phyloP scores from a whole-genome alignment of 2,329 filamentous ascomycete species.

The Pseudomassariella vexata region DNA sequence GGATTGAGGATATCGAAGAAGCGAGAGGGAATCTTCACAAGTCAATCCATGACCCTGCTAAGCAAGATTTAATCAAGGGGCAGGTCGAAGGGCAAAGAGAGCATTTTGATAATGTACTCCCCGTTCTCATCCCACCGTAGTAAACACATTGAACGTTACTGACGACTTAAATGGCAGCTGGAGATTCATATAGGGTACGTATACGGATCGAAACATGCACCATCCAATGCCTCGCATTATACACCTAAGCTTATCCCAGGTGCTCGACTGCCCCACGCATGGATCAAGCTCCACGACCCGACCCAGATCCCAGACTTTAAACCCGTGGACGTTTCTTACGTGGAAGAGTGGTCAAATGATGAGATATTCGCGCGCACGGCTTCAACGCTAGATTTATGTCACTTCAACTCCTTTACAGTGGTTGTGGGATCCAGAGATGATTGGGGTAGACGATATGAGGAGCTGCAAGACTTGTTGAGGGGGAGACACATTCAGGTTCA shows the following conservation, averaged over 20 bases:
- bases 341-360: slow-evolving; percentile 21
- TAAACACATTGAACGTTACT: background rate
- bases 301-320: slow-evolving; percentile 5
- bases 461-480: background rate
- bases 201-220: slow-evolving; percentile 27
- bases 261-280: slow-evolving; percentile 33
- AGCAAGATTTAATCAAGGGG: slow-evolving; percentile 21
- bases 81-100: slow-evolving; percentile 31
- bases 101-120: slow-evolving; percentile 32
- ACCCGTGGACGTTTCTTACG: slow-evolving; percentile 27
- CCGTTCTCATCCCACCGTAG: background rate
- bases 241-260: slow-evolving; percentile 28
- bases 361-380: slow-evolving; percentile 21
- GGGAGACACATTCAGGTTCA: slow-evolving; percentile 1
- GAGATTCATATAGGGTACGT: slow-evolving; percentile 38
- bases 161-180: slow-evolving; percentile 20
- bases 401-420: slow-evolving; percentile 24
- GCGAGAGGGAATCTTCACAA: slow-evolving; percentile 22
- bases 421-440: slow-evolving; percentile 10
- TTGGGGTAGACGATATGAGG: background rate
- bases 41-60: slow-evolving; percentile 22
- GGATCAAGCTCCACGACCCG: slow-evolving; percentile 19
- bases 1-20: slow-evolving; percentile 18
- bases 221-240: slow-evolving; percentile 29
- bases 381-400: slow-evolving; percentile 30